phyloP scores from a whole-genome alignment of 164 flowering plant genomes.

The Tetracentron sinense region DNA sequence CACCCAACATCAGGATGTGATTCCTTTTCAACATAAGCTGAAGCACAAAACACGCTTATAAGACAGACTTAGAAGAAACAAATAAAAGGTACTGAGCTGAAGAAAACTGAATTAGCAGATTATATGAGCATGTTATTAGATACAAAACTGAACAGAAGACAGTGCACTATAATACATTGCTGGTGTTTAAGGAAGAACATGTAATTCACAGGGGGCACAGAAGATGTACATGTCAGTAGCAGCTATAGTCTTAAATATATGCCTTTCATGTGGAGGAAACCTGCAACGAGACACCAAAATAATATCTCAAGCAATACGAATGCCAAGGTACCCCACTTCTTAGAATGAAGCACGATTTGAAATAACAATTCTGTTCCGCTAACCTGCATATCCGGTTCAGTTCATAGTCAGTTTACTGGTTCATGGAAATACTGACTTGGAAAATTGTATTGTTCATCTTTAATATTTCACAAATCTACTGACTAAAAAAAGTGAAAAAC shows the following conservation, averaged over 20 bases:
- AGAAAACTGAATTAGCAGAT: background rate
- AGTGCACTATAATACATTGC: background rate
- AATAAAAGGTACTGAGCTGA: too few species aligned
- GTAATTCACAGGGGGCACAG: constrained; percentile 1
- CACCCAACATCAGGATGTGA: too few species aligned
- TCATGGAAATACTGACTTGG: background rate
- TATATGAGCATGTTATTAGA: background rate
- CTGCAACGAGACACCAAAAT: constrained; percentile 70
- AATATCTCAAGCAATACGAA: constrained; percentile 65
- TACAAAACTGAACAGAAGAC: background rate
- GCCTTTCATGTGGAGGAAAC: constrained; percentile 57
- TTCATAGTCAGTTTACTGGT: background rate
- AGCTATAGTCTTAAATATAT: constrained; percentile 46
- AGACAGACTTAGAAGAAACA: background rate
- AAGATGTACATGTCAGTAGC: background rate
- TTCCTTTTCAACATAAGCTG: too few species aligned
- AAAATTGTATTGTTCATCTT: background rate
- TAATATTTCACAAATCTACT: background rate
- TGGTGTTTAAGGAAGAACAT: background rate
- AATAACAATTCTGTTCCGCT: constrained; percentile 40
- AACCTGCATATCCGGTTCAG: constrained; percentile 40
- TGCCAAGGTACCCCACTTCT: constrained; percentile 56
- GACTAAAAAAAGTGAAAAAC: too few species aligned
- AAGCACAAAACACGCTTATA: too few species aligned
- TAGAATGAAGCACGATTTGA: constrained; percentile 49